A percentile compares a stretch with the other conserved stretches of the same genome.
Evolutionary conservation across 495 filamentous ascomycete species (phyloP).

Genomic region (Lindgomyces ingoldianus): DNA sequence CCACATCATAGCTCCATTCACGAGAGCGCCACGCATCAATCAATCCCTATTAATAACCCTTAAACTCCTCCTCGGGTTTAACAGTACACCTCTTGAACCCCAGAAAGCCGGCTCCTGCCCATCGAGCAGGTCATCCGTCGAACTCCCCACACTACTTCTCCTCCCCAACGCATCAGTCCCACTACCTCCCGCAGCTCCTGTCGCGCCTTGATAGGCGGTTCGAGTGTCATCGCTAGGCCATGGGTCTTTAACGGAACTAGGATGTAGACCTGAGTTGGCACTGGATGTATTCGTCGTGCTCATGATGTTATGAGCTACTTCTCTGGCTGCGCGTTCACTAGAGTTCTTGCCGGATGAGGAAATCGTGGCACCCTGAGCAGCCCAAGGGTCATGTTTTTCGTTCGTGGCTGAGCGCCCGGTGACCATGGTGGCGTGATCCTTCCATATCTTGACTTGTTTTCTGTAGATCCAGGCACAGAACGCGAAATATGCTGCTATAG

Average conservation of each 20-base stretch:
- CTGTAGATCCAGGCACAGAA: constrained; percentile 73
- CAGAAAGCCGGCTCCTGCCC: constrained; percentile 73
- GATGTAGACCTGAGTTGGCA: not conserved
- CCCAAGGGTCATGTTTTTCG: constrained; percentile 14
- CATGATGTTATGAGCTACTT: not conserved
- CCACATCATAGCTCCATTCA: no score
- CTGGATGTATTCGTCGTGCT: constrained; percentile 3
- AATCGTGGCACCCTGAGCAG: constrained; percentile 16
- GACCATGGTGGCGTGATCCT: constrained; percentile 61
- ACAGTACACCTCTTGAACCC: constrained; percentile 56
- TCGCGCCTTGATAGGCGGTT: constrained; percentile 40
- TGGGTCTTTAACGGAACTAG: not conserved
- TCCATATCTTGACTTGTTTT: constrained; percentile 62
- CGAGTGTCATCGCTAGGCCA: constrained; percentile 11
- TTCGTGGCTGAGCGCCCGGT: constrained; percentile 45
- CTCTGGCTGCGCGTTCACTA: not conserved
- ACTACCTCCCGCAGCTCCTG: constrained; percentile 2
- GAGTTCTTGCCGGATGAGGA: constrained; percentile 21
- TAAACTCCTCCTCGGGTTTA: constrained; percentile 71
- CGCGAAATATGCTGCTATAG: constrained; percentile 63
- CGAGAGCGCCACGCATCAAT: no score
- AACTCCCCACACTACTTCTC: constrained; percentile 45
- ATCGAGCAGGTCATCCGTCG: constrained; percentile 58
- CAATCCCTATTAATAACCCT: constrained; percentile 64
- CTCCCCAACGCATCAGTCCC: constrained; percentile 14